These are phyloP conservation scores for Podaxis pistillaris DNA, from an alignment of 768 basidiomycete species.

Conservation along the genomic window DNA sequence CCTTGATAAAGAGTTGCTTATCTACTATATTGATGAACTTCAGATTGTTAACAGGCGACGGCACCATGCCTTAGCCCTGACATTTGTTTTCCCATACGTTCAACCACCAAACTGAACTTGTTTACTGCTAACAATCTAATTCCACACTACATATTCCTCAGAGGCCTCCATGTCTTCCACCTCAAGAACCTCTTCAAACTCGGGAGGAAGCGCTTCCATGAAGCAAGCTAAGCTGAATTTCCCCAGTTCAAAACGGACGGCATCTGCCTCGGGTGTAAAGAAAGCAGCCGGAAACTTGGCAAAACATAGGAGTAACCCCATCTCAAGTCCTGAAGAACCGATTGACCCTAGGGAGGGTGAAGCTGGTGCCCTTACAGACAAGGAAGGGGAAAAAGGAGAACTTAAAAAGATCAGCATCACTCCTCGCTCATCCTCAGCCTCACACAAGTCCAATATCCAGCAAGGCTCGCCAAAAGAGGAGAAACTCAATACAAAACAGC, in stretches of 20 bases:
- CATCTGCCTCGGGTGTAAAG: conserved; percentile 26
- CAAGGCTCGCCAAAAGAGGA: conserved; percentile 19
- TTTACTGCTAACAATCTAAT: conserved; percentile 9
- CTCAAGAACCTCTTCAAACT: neutral
- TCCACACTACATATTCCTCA: neutral
- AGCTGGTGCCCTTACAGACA: neutral
- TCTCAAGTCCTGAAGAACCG: conserved; percentile 11
- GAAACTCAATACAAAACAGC: conserved; percentile 14
- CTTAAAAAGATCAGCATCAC: neutral
- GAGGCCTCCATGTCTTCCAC: conserved; percentile 12
- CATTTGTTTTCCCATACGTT: neutral
- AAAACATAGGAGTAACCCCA: conserved; percentile 12
- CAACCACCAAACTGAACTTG: neutral
- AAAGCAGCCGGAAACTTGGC: conserved; percentile 19
- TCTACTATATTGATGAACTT: too few relatives aligned
- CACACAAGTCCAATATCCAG: conserved; percentile 17
- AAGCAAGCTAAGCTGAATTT: conserved; percentile 50
- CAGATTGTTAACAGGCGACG: too few relatives aligned
- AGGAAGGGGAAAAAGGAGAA: neutral
- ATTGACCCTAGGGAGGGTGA: neutral
- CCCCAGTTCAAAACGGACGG: conserved; percentile 43
- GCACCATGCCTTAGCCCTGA: neutral
- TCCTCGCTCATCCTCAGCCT: conserved; percentile 15
- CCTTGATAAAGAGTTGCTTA: conserved; percentile 26
- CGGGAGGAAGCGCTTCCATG: conserved; percentile 16